phyloP scores from a whole-genome alignment of 1,284 basidiomycete genomes.

The Ganoderma sp. region DNA sequence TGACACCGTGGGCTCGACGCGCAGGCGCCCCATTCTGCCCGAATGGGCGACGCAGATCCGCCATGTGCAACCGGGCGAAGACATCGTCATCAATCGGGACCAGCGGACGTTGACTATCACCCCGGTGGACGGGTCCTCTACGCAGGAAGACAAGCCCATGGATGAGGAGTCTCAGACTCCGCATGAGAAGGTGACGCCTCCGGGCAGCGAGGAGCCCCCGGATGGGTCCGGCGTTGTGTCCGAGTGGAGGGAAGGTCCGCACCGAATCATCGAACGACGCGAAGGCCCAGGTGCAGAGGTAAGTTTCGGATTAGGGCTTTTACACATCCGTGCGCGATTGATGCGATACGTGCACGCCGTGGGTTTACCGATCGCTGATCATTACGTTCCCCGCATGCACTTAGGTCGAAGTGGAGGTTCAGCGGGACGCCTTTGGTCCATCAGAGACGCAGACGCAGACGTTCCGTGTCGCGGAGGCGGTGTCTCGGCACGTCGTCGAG shows the following conservation, averaged over 20 bases:
- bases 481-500: constrained; percentile 37
- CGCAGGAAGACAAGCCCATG: constrained; percentile 22
- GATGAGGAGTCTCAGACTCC: constrained; percentile 17
- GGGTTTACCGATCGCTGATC: constrained; percentile 15
- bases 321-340: constrained; percentile 17
- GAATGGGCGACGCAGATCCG: constrained; percentile 84
- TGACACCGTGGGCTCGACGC: constrained; percentile 49
- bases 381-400: neutral
- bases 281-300: constrained; percentile 69
- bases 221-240: constrained; percentile 51
- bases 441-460: constrained; percentile 36
- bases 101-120: constrained; percentile 32
- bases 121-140: constrained; percentile 3
- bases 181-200: constrained; percentile 45
- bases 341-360: neutral
- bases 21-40: constrained; percentile 40
- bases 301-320: constrained; percentile 40
- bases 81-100: constrained; percentile 86
- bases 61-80: constrained; percentile 67
- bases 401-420: constrained; percentile 69
- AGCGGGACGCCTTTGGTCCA: constrained; percentile 50
- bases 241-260: constrained; percentile 75
- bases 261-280: constrained; percentile 69
- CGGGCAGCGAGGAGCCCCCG: constrained; percentile 46
- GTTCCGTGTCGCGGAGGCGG: constrained; percentile 37